phyloP scores from a whole-genome alignment of 192 early-diverging fungal species.

The Coemansia guatemalensis region DNA sequence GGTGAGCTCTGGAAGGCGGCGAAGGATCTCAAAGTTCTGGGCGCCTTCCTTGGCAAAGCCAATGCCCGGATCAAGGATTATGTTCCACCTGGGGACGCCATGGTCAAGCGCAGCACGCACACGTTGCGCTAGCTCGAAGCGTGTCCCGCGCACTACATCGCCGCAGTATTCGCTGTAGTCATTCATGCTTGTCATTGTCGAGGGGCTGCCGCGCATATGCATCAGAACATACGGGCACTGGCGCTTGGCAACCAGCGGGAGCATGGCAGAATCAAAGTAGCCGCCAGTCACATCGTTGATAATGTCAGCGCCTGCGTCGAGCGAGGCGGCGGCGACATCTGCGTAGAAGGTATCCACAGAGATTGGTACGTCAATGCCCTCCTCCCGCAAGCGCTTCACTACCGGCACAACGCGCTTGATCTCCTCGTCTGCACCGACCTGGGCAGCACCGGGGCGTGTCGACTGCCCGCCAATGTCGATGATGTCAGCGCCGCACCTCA shows the following conservation, averaged over 20 bases:
- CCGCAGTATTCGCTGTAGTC: slow-evolving; percentile 70
- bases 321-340: slow-evolving; percentile 79
- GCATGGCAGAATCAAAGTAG: slow-evolving; percentile 73
- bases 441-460: slow-evolving; percentile 82
- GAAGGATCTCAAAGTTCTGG: slow-evolving; percentile 87
- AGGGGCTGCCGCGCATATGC: slow-evolving; percentile 96
- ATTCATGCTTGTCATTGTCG: slow-evolving; percentile 78
- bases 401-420: slow-evolving; percentile 84
- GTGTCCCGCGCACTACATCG: slow-evolving; percentile 70
- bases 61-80: slow-evolving; percentile 94
- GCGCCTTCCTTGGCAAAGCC: slow-evolving; percentile 92
- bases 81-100: slow-evolving; percentile 94
- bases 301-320: slow-evolving; percentile 87
- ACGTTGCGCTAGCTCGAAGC: slow-evolving; percentile 63
- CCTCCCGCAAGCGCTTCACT: slow-evolving; percentile 70
- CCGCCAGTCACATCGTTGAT: slow-evolving; percentile 98
- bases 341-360: slow-evolving; percentile 93
- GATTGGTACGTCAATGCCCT: slow-evolving; percentile 65
- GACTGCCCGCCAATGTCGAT: slow-evolving; percentile 96
- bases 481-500: slow-evolving; percentile 79
- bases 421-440: slow-evolving; percentile 74
- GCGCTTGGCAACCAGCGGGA: slow-evolving; percentile 70
- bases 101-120: slow-evolving; percentile 70
- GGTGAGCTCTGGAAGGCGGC: slow-evolving; percentile 61
- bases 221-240: slow-evolving; percentile 88